Conservation (phyloP, 768 basidiomycete genomes). For the Gloeopeniophorella convolvens region DNA sequence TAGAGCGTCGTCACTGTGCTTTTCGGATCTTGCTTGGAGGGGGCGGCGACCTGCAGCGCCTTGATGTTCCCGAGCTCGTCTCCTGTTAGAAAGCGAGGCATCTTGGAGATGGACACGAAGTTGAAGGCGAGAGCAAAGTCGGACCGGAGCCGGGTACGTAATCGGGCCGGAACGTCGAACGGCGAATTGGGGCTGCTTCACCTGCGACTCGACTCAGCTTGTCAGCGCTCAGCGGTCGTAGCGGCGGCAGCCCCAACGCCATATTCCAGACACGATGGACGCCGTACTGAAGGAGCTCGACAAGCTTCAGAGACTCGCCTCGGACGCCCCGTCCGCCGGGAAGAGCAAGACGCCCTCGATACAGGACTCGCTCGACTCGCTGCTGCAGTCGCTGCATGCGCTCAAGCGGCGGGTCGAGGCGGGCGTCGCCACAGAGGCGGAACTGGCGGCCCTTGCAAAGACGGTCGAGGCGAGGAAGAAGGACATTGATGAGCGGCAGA, state of each 20-base stretch:
- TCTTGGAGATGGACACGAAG: conserved; percentile 24
- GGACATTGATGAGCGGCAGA: conserved; percentile 82
- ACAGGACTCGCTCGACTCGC: conserved; percentile 53
- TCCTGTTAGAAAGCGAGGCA: conserved; percentile 67
- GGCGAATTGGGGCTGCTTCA: too few relatives aligned
- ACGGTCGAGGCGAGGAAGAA: conserved; percentile 69
- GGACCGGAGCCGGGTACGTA: neutral
- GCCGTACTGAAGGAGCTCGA: conserved; percentile 69
- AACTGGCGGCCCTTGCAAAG: conserved; percentile 44
- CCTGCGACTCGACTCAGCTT: too few relatives aligned
- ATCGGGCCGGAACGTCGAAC: neutral
- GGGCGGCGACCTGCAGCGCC: conserved; percentile 39
- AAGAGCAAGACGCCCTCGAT: conserved; percentile 47
- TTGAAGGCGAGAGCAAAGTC: neutral
- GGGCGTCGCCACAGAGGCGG: conserved; percentile 42
- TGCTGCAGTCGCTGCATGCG: conserved; percentile 52
- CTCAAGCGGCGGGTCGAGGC: conserved; percentile 47
- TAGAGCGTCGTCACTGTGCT: conserved; percentile 30
- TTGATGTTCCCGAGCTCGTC: conserved; percentile 79
- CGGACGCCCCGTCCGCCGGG: conserved; percentile 34
- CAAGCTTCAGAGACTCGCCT: conserved; percentile 63
- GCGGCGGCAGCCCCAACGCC: neutral
- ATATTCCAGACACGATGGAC: conserved; percentile 45
- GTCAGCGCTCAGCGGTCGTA: too few relatives aligned
- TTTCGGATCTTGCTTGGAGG: conserved; percentile 29